Evolutionary conservation across 2,329 filamentous ascomycete species (phyloP).

Genomic region (Phialemoniopsis sp.): DNA sequence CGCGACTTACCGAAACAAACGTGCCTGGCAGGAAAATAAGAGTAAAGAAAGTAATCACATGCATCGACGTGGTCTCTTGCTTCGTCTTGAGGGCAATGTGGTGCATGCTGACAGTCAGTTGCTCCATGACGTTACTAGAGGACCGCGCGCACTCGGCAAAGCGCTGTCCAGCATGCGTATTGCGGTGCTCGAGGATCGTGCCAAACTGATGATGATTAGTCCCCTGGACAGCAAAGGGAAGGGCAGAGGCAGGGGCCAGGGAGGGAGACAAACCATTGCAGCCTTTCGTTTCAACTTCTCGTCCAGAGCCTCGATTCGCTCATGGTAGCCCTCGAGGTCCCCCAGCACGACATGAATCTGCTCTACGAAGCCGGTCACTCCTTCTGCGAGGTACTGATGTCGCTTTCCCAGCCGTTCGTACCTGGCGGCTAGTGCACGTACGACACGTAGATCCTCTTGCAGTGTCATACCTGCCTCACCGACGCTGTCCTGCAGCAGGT

Average conservation of each 20-base stretch:
- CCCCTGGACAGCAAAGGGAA: not conserved
- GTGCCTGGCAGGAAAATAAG: constrained; percentile 23
- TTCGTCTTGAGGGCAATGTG: constrained; percentile 47
- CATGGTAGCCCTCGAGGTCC: constrained; percentile 10
- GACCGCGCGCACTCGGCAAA: constrained; percentile 13
- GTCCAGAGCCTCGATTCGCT: constrained; percentile 8
- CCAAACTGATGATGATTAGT: constrained; percentile 11
- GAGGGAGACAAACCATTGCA: constrained; percentile 8
- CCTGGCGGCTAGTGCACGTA: constrained; percentile 10
- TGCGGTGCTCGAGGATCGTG: constrained; percentile 15
- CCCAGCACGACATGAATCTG: constrained; percentile 7
- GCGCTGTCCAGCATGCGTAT: constrained; percentile 11
- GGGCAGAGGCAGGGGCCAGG: too few relatives aligned
- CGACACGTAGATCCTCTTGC: constrained; percentile 12
- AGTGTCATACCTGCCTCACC: constrained; percentile 10
- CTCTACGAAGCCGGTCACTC: constrained; percentile 8
- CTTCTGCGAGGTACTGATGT: constrained; percentile 4
- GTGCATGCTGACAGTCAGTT: constrained; percentile 37
- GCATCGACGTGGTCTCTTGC: constrained; percentile 28
- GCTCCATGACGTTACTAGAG: constrained; percentile 12
- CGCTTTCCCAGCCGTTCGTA: constrained; percentile 8
- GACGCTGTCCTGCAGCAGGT: constrained; percentile 7
- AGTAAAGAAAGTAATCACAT: constrained; percentile 22
- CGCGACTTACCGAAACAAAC: constrained; percentile 19
- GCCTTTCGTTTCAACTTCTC: constrained; percentile 10